Evolutionary conservation across 2,329 filamentous ascomycete genomes (phyloP).

Genomic region (Aspergillus amoenus): DNA sequence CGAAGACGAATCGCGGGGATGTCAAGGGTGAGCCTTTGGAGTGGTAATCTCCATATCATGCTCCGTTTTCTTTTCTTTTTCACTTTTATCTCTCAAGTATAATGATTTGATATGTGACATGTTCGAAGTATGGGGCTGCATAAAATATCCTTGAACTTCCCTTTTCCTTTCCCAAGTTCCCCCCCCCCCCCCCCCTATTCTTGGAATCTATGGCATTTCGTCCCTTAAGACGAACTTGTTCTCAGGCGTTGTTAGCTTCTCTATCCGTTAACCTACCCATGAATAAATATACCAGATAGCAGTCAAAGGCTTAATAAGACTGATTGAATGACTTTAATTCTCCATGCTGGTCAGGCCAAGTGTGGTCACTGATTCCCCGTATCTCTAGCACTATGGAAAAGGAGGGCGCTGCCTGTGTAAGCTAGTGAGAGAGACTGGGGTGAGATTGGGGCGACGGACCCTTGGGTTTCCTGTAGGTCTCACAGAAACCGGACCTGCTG

Average conservation of each 20-base stretch:
- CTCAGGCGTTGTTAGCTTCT: not conserved
- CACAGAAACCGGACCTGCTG: slow-evolving; percentile 7
- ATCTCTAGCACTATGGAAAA: too few relatives aligned
- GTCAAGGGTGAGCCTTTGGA: slow-evolving; percentile 82
- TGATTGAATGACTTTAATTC: not conserved
- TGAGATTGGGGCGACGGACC: not conserved
- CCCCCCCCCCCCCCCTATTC: not conserved
- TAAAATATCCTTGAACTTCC: not conserved
- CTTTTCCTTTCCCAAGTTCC: not conserved
- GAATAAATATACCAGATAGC: not conserved
- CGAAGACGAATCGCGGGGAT: slow-evolving; percentile 86
- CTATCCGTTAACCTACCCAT: not conserved
- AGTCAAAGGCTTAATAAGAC: not conserved
- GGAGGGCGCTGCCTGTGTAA: too few relatives aligned
- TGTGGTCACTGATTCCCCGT: too few relatives aligned
- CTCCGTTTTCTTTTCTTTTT: not conserved
- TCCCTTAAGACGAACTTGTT: not conserved
- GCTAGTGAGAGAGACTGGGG: too few relatives aligned
- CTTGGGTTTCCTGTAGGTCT: slow-evolving; percentile 12
- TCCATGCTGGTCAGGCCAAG: too few relatives aligned
- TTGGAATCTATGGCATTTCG: not conserved
- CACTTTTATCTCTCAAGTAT: slow-evolving; percentile 33
- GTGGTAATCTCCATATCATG: slow-evolving; percentile 60
- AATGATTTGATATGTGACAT: not conserved
- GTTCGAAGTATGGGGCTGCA: not conserved